phyloP scores from a whole-genome alignment of 2,329 filamentous ascomycete species.

The Neopestalotiopsis sp. region DNA sequence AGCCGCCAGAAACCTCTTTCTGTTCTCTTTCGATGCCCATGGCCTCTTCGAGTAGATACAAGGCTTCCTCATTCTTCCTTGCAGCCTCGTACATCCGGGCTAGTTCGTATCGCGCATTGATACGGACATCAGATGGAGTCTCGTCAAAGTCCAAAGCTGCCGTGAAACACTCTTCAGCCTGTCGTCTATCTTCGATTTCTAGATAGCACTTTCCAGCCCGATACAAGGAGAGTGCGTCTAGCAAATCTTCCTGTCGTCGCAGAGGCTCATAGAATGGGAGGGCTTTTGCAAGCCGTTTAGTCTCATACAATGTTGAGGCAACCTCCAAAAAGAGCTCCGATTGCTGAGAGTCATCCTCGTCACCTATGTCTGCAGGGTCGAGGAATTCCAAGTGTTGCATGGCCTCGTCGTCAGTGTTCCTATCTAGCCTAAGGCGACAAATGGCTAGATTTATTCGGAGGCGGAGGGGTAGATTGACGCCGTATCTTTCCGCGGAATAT shows the following conservation, averaged over 20 bases:
- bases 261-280: constrained; percentile 64
- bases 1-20: constrained; percentile 25
- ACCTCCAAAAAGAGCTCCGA: constrained; percentile 80
- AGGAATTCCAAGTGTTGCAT: constrained; percentile 78
- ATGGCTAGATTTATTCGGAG: constrained; percentile 83
- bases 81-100: constrained; percentile 84
- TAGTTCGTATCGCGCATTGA: constrained; percentile 79
- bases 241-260: constrained; percentile 50
- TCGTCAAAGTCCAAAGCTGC: constrained; percentile 75
- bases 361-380: constrained; percentile 63
- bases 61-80: constrained; percentile 76
- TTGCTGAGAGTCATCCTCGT: constrained; percentile 66
- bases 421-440: constrained; percentile 76
- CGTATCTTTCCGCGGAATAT: constrained; percentile 68
- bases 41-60: constrained; percentile 78
- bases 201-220: constrained; percentile 73
- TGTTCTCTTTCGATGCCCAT: constrained; percentile 65
- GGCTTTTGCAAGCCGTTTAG: constrained; percentile 45
- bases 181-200: constrained; percentile 63
- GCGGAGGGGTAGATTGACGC: constrained; percentile 77
- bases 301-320: constrained; percentile 52
- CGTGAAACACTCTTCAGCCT: constrained; percentile 80
- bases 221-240: constrained; percentile 58
- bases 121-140: constrained; percentile 55
- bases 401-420: constrained; percentile 72